A percentile compares a stretch with the other conserved stretches of the same genome.
phyloP scores from a whole-genome alignment of 768 basidiomycete species.

The Psilocybe cubensis region DNA sequence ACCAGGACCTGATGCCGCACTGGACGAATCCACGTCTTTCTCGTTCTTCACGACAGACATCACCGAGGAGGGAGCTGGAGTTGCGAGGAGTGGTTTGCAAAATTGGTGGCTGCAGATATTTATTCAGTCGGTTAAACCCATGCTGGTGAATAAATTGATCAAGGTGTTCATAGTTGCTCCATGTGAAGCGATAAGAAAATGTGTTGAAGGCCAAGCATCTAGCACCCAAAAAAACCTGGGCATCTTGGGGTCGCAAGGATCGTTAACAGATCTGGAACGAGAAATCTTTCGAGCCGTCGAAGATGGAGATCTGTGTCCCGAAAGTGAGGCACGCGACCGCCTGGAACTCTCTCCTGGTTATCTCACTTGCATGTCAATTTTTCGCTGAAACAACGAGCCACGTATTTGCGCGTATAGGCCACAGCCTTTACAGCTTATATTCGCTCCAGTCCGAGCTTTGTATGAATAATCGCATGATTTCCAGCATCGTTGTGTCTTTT shows the following conservation, averaged over 20 bases:
- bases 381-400: background rate
- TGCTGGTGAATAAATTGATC: background rate
- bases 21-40: constrained; percentile 36
- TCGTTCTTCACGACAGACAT: constrained; percentile 35
- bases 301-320: background rate
- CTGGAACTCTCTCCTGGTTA: background rate
- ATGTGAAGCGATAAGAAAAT: constrained; percentile 1
- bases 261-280: background rate
- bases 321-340: background rate
- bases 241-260: background rate
- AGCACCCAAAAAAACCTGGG: background rate
- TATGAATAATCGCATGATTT: background rate
- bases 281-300: background rate
- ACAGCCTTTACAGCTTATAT: background rate
- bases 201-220: background rate
- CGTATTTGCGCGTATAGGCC: background rate
- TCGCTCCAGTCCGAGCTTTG: background rate
- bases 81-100: background rate
- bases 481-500: background rate
- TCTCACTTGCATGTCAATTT: background rate
- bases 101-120: constrained; percentile 13
- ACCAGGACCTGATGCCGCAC: constrained; percentile 27
- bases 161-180: background rate
- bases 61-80: constrained; percentile 9
- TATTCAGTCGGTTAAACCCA: constrained; percentile 13